Evolutionary conservation across 202 grass and related monocot genomes (phyloP), one percentile per base, ranked within the genome.

Genomic region (Dendrocalamus latiflorus): DNA sequence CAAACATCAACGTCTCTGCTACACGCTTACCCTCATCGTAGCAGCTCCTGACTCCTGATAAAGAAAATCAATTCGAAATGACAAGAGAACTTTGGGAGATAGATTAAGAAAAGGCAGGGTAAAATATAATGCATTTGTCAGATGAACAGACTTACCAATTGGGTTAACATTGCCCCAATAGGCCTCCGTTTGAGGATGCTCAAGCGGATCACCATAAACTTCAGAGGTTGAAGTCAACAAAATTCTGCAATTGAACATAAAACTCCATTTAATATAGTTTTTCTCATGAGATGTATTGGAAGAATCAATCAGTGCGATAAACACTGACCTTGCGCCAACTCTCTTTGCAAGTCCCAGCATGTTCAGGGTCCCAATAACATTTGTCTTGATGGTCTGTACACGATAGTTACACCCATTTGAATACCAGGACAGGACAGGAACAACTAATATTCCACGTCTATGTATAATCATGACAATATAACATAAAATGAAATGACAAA

Each of bases 81-180:
- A 47, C 58, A 84, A 81, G 61, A 74, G 9, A 61, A 81, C 42
- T 59, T 49, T 9, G 5, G 6, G 80, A 55, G 14, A 12, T 47
- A 36, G 24, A 66, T 65, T 37, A 41, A 76, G 60, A 28, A 72
- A 74, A 78, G 50, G 3, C 12, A 86, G 14, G 62, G 21, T 18
- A 30, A 67, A 70, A 50, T 53, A 64, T 67, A 81, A 72, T 70
- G 33, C 14, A 51, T 50, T 48, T 65, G 5, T 43, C 64, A 82
- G 75, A 79, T 18, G 10, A 81, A 82, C 8, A 83, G 42, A 65
- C 48, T 33, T 92, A 99, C 97, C 97, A 80, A 99, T 99, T 57
- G 97, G 97, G 86, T 99, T 99, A 76, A 99, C 97, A 94, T 99
- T 99, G 87, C 97, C 97, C 97, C 97, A 99, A 79, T 99, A 99